Percentiles rank a stretch among this genome's conserved stretches.
Conservation (phyloP, 805 yeast genomes). For the Wickerhamiella musiphila region DNA sequence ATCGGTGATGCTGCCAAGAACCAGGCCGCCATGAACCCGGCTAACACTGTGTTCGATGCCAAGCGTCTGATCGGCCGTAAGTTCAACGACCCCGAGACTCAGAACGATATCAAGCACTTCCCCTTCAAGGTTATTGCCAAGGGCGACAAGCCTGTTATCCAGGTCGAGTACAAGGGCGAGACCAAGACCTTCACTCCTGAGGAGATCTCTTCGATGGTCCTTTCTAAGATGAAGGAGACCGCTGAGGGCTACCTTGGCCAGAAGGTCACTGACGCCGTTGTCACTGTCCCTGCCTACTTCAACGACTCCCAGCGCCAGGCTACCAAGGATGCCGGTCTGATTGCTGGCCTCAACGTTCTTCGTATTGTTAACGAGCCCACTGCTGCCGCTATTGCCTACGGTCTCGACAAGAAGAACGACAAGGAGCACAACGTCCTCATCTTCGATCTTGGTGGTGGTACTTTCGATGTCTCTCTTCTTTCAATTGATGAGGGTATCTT, state of each 20-base stretch:
- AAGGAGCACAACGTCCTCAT: constrained; percentile 78
- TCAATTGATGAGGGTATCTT: constrained; percentile 92
- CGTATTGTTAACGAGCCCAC: constrained; percentile 96
- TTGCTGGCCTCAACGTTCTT: constrained; percentile 87
- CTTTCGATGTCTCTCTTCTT: constrained; percentile 89
- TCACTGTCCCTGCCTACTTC: constrained; percentile 94
- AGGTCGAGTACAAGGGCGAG: constrained; percentile 82
- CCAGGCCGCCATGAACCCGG: constrained; percentile 94
- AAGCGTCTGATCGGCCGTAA: constrained; percentile 86
- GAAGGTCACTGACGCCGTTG: constrained; percentile 77
- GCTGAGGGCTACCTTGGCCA: constrained; percentile 84
- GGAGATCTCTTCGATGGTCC: constrained; percentile 86
- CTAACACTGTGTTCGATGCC: constrained; percentile 87
- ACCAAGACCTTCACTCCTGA: constrained; percentile 78
- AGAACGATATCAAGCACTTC: constrained; percentile 67
- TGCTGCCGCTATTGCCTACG: constrained; percentile 98
- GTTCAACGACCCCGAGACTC: constrained; percentile 63
- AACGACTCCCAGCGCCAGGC: constrained; percentile 98
- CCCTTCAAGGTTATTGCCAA: constrained; percentile 69
- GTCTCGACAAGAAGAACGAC: constrained; percentile 50
- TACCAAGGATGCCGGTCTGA: constrained; percentile 92
- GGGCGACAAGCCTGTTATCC: constrained; percentile 72
- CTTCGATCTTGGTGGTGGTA: constrained; percentile 98
- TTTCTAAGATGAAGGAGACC: constrained; percentile 81
- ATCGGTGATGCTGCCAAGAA: constrained; percentile 98